phyloP scores from a whole-genome alignment of 1,284 basidiomycete species.

The Sanghuangporus weigelae region DNA sequence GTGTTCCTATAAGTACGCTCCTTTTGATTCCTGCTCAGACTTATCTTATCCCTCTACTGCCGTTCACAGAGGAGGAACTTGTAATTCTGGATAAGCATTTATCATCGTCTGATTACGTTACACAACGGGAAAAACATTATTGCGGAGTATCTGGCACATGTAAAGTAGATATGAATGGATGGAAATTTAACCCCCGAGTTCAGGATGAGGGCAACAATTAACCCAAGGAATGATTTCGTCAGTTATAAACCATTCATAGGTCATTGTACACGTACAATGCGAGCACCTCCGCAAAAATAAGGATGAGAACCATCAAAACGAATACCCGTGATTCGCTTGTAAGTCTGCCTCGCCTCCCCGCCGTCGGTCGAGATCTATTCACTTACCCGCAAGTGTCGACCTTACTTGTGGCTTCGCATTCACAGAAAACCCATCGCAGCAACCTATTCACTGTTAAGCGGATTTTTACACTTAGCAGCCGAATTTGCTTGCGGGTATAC shows the following conservation, averaged over 20 bases:
- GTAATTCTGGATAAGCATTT: constrained; percentile 71
- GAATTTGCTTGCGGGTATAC: too few relatives aligned
- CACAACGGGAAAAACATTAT: too few relatives aligned
- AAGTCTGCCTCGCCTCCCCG: constrained; percentile 56
- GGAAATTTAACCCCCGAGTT: constrained; percentile 47
- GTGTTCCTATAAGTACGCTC: constrained; percentile 89
- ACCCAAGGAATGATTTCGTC: constrained; percentile 32
- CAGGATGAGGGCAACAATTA: constrained; percentile 90
- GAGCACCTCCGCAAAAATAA: too few relatives aligned
- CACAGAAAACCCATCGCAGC: too few relatives aligned
- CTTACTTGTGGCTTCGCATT: too few relatives aligned
- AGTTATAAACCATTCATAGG: background rate
- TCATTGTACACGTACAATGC: constrained; percentile 56
- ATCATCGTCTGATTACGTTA: too few relatives aligned
- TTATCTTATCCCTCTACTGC: constrained; percentile 66
- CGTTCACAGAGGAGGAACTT: constrained; percentile 80
- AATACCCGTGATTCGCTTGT: constrained; percentile 91
- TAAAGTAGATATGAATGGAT: background rate
- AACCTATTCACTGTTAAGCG: too few relatives aligned
- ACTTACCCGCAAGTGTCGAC: too few relatives aligned
- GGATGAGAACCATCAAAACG: too few relatives aligned
- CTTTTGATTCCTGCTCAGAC: constrained; percentile 81
- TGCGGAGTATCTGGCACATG: background rate
- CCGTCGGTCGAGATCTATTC: too few relatives aligned
- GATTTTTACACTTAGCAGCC: too few relatives aligned